Evolutionary conservation across 2,329 filamentous ascomycete species (phyloP), one percentile per base, ranked within the genome.

Genomic region (Calonectria pteridis): DNA sequence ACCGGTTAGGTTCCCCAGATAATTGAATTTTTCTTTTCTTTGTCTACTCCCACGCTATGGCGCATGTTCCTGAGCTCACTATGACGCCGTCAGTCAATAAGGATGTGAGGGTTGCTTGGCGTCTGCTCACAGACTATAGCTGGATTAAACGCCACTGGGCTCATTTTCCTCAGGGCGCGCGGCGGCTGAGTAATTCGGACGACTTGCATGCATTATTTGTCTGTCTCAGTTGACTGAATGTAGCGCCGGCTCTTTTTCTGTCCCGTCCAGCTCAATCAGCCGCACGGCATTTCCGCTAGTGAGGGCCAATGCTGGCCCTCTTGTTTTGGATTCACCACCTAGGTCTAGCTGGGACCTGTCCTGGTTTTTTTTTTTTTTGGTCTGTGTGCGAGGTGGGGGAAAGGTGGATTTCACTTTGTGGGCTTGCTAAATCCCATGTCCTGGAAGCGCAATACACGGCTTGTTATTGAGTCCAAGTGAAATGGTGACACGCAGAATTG

Each of bases 211-310:
- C 55, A 64, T 43, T 31, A 63, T 65, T 67, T 65, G 50, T 50
- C 29, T 77, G 76, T 78, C 75, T 74, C 74, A 77, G 73, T 62
- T 62, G 55, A 67, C 68, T 73, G 40, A 67, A 69, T 75, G 70
- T 72, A 76, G 73, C 69, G 73, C 67, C 73, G 55, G 62, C 51
- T 43, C 67, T 73, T 37, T 28, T 62, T 26, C 14, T 62, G 23
- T 62, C 55, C 68, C 71, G 59, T 23, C 73, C 63, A 76, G 29
- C 67, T 43, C 71, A 73, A 58, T 65, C 69, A 69, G 67, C 69
- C 69, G 68, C 70, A 75, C 67, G 26, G 49, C 67, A 49, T 63
- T 62, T 29, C 43, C 37, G 66, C 37, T 69, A 73, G 69, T 43
- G 65, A 73, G 43, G 43, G 40, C 37, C 71, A 72, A 68, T 40